Percentiles rank a stretch among this genome's conserved stretches.
phyloP scores from a whole-genome alignment of 805 yeast species.

The Starmera pachycereana region DNA sequence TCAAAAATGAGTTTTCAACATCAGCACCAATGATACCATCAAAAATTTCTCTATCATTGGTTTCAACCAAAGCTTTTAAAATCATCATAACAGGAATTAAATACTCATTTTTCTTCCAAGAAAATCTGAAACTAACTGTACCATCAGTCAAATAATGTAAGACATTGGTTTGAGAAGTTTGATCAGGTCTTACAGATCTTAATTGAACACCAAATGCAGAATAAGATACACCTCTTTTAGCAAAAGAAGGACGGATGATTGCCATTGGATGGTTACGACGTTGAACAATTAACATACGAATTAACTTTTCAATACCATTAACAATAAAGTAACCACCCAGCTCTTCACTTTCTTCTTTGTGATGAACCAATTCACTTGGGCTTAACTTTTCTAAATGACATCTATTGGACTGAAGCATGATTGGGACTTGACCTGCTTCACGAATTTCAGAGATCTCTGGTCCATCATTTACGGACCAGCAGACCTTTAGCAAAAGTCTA shows the following conservation, averaged over 20 bases:
- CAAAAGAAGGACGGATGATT: constrained; percentile 86
- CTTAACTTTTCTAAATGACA: constrained; percentile 82
- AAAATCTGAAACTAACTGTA: constrained; percentile 90
- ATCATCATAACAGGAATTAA: constrained; percentile 90
- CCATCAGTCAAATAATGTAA: constrained; percentile 93
- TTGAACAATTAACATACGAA: constrained; percentile 96
- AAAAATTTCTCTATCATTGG: constrained; percentile 90
- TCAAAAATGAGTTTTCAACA: constrained; percentile 77
- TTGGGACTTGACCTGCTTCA: constrained; percentile 85
- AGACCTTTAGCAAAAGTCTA: constrained; percentile 63
- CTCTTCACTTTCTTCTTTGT: constrained; percentile 89
- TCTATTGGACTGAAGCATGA: constrained; percentile 85
- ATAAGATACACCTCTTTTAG: constrained; percentile 88
- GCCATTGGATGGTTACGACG: constrained; percentile 99
- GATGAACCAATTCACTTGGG: constrained; percentile 69
- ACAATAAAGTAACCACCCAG: constrained; percentile 91
- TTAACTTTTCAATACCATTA: constrained; percentile 92
- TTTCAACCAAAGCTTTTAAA: constrained; percentile 79
- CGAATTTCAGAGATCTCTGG: constrained; percentile 72
- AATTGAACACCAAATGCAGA: constrained; percentile 88
- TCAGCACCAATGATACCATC: constrained; percentile 94
- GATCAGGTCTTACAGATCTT: constrained; percentile 91
- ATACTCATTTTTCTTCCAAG: constrained; percentile 96
- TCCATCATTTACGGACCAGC: constrained; percentile 84
- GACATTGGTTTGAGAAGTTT: constrained; percentile 96